These are phyloP conservation scores for Cardiosporidium cionae DNA, from an alignment of 169 alveolate species.

Conservation along the genomic window DNA sequence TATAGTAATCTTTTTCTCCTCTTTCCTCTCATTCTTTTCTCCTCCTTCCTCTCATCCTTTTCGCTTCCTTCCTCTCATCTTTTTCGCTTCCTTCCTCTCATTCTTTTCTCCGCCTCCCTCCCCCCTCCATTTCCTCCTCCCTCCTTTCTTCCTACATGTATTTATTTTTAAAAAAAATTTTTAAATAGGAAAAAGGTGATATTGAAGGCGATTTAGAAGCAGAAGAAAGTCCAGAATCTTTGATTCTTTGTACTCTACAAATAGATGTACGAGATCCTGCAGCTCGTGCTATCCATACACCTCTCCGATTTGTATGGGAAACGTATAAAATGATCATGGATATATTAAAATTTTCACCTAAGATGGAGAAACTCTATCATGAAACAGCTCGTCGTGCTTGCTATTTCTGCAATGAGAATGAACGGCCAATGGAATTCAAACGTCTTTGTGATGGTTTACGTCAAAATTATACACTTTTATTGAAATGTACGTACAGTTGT, in stretches of 20 bases:
- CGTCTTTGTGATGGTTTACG: slow-evolving; percentile 87
- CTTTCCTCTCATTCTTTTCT: not conserved
- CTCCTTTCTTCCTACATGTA: not conserved
- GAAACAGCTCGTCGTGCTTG: slow-evolving; percentile 88
- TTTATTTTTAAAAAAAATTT: not conserved
- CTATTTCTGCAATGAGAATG: slow-evolving; percentile 81
- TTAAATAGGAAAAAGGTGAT: not conserved
- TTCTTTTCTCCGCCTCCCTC: too few relatives aligned
- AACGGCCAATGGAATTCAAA: slow-evolving; percentile 82
- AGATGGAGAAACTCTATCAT: slow-evolving; percentile 85
- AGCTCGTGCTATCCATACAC: slow-evolving; percentile 12
- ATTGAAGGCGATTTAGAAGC: slow-evolving; percentile 21
- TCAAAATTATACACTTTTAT: slow-evolving; percentile 73
- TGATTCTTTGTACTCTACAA: slow-evolving; percentile 66
- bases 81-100: too few relatives aligned
- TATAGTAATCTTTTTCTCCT: not conserved
- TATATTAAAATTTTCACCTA: slow-evolving; percentile 83
- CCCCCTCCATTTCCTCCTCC: not conserved
- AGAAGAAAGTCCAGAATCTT: slow-evolving; percentile 73
- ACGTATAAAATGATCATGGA: slow-evolving; percentile 88
- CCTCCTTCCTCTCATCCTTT: not conserved
- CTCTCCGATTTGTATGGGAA: slow-evolving; percentile 80
- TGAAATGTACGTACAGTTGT: too few relatives aligned
- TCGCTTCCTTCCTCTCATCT: too few relatives aligned
- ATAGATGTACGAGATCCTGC: slow-evolving; percentile 26